A percentile compares a stretch with the other conserved stretches of the same genome.
Evolutionary conservation across 371 early-diverging fungal genomes (phyloP).

Genomic region (Apophysomyces ossiformis): DNA sequence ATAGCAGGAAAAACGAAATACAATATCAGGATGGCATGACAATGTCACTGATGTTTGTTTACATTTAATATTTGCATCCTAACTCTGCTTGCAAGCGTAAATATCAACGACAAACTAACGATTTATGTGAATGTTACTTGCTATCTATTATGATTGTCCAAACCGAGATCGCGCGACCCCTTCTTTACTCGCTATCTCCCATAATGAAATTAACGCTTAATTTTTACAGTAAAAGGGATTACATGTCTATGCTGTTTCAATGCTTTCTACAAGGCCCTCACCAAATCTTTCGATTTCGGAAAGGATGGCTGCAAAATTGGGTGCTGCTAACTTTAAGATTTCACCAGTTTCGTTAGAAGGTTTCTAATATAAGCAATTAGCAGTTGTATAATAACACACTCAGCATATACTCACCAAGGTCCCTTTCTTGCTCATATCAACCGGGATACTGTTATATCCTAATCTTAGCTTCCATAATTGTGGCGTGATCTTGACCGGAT

Average conservation of each 20-base stretch:
- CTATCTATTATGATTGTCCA: no score
- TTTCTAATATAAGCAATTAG: constrained; percentile 28
- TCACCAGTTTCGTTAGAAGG: constrained; percentile 47
- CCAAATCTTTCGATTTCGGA: constrained; percentile 73
- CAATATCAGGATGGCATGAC: no score
- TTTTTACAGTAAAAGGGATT: background rate
- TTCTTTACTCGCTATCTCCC: no score
- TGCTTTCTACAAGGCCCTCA: constrained; percentile 31
- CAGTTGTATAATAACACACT: background rate
- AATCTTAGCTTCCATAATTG: constrained; percentile 70
- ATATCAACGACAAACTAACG: no score
- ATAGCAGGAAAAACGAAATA: no score
- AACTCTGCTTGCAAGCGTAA: no score
- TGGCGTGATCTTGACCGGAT: constrained; percentile 55
- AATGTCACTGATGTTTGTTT: no score
- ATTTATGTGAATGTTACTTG: no score
- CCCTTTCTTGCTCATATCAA: constrained; percentile 58
- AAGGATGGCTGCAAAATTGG: constrained; percentile 71
- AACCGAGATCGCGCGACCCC: no score
- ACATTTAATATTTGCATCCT: no score
- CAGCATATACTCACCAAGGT: constrained; percentile 44
- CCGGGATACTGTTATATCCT: constrained; percentile 65
- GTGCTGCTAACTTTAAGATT: constrained; percentile 56
- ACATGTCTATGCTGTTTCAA: constrained; percentile 13
- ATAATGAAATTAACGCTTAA: no score